Evolutionary conservation across 169 alveolate species (phyloP).

Genomic region (Cyclospora cayetanensis): DNA sequence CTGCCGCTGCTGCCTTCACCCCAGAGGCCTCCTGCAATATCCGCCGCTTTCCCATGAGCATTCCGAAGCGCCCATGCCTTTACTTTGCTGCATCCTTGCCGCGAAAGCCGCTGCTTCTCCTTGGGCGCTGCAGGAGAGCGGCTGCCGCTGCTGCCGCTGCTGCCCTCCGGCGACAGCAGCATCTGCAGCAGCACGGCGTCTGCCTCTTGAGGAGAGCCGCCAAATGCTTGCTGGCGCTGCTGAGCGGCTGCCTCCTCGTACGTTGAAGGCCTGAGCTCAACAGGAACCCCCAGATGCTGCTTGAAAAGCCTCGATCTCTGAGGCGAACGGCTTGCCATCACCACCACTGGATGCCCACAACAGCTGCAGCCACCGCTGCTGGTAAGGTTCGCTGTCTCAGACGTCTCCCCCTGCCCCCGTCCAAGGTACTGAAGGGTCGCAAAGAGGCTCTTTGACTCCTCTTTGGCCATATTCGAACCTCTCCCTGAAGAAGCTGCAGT

Average conservation of each 20-base stretch:
- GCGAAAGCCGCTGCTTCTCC: conserved; percentile 5
- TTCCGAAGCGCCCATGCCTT: conserved; percentile 4
- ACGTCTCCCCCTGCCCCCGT: neutral
- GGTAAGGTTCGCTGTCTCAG: no score
- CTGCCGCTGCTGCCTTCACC: conserved; percentile 1
- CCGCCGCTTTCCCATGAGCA: conserved; percentile 10
- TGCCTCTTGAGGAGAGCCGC: no score
- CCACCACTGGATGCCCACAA: neutral
- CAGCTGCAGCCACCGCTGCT: neutral
- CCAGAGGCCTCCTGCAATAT: neutral
- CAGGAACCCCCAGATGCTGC: neutral
- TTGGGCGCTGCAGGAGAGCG: no score
- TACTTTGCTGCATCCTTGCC: conserved; percentile 14
- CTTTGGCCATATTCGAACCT: no score
- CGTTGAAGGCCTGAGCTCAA: neutral
- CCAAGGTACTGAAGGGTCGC: neutral
- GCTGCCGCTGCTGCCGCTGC: neutral
- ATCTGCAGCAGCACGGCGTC: neutral
- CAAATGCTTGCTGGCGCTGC: neutral
- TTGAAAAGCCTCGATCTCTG: neutral
- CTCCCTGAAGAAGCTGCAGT: no score
- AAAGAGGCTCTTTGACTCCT: no score
- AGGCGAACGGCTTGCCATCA: neutral
- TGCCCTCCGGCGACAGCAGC: neutral
- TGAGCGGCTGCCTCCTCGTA: neutral